phyloP scores from a whole-genome alignment of 2,329 filamentous ascomycete species.

The Bisporella sp. region DNA sequence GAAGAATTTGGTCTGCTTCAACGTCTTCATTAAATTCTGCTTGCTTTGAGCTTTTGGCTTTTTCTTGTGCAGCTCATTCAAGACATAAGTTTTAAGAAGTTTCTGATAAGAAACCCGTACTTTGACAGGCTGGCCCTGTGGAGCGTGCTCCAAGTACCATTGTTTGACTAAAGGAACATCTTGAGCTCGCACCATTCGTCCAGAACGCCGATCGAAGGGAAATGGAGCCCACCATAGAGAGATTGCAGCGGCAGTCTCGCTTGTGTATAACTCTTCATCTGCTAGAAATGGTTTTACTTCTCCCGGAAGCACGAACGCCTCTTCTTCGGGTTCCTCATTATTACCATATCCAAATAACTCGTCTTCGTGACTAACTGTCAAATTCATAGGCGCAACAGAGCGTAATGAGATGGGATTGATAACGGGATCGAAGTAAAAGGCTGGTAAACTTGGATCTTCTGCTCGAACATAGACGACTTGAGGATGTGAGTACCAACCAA shows the following conservation, averaged over 20 bases:
- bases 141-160: constrained; percentile 96
- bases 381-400: constrained; percentile 87
- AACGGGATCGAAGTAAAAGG: constrained; percentile 95
- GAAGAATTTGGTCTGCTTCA: constrained; percentile 98
- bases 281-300: constrained; percentile 81
- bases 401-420: constrained; percentile 97
- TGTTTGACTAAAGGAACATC: constrained; percentile 97
- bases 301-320: constrained; percentile 76
- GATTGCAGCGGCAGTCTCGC: constrained; percentile 86
- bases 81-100: constrained; percentile 87
- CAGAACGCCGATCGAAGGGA: constrained; percentile 89
- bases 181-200: constrained; percentile 92
- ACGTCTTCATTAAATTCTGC: constrained; percentile 79
- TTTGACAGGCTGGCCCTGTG: constrained; percentile 86
- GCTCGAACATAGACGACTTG: constrained; percentile 86
- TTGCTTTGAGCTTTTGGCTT: constrained; percentile 93
- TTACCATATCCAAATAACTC: constrained; percentile 81
- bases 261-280: constrained; percentile 82
- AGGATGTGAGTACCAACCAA: constrained; percentile 90
- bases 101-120: constrained; percentile 98
- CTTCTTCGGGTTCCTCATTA: constrained; percentile 62
- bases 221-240: constrained; percentile 97
- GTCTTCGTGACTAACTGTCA: constrained; percentile 88
- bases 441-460: constrained; percentile 82
- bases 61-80: constrained; percentile 96